These are phyloP conservation scores for Cladosporium sp. DNA, from an alignment of 2,329 filamentous ascomycete species.

Conservation along the genomic window DNA sequence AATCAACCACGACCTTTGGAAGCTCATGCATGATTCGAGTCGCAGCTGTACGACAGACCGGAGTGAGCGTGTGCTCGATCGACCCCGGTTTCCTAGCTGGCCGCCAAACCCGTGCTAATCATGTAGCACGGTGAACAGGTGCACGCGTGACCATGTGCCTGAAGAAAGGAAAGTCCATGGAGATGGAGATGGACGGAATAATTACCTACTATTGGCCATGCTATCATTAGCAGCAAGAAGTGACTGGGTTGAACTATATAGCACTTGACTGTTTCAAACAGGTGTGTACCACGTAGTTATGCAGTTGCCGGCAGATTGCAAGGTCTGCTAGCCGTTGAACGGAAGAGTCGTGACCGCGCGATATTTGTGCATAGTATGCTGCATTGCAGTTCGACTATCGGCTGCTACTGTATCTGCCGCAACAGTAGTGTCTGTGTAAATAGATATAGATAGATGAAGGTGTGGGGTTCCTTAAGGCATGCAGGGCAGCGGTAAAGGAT, in stretches of 20 bases:
- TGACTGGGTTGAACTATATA: neutral
- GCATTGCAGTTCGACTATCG: neutral
- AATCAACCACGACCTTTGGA: neutral
- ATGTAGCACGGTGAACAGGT: neutral
- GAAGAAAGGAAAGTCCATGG: neutral
- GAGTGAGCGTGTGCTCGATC: neutral
- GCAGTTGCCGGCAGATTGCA: neutral
- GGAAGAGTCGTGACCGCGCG: neutral
- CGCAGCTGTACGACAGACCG: neutral
- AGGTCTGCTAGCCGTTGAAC: neutral
- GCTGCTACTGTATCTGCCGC: neutral
- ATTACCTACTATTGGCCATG: neutral
- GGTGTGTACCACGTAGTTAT: no score
- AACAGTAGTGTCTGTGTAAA: neutral
- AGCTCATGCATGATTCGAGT: constrained; percentile 8
- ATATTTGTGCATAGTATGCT: neutral
- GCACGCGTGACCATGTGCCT: constrained; percentile 4
- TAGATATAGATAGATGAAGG: neutral
- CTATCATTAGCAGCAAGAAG: neutral
- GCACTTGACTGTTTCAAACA: neutral
- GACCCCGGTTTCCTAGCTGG: neutral
- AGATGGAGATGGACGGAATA: neutral
- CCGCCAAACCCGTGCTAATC: neutral
- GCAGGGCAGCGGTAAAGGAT: neutral
- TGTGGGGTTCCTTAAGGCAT: neutral